A percentile compares a stretch with the other conserved stretches of the same genome.
These are phyloP conservation scores for Penicillium alfredii DNA, from an alignment of 495 filamentous ascomycete genomes.

Conservation along the genomic window DNA sequence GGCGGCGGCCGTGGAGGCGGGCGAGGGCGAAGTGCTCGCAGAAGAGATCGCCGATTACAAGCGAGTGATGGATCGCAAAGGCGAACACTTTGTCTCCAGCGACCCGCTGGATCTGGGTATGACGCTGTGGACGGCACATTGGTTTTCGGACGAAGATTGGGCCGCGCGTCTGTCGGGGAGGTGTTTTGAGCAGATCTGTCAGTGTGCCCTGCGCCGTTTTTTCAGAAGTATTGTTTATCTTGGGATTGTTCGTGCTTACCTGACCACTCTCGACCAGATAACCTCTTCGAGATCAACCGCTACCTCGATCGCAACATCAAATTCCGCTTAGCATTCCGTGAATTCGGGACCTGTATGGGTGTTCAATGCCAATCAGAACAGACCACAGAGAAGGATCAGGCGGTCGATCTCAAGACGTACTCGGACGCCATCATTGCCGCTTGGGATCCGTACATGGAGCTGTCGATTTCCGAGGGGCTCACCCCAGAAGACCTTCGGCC, in stretches of 20 bases:
- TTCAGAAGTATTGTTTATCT: background rate
- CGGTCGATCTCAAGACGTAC: conserved; percentile 33
- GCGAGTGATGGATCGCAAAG: conserved; percentile 47
- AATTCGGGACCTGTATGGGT: conserved; percentile 57
- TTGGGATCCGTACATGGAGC: conserved; percentile 48
- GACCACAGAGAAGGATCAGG: conserved; percentile 34
- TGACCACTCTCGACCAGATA: conserved; percentile 20
- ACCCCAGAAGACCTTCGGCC: conserved; percentile 48
- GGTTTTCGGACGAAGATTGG: conserved; percentile 51
- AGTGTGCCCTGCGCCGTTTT: conserved; percentile 1
- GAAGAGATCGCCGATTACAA: conserved; percentile 55
- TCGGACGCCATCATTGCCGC: conserved; percentile 43
- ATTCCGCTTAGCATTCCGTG: conserved; percentile 54
- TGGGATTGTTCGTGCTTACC: background rate
- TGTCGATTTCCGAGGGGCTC: conserved; percentile 20
- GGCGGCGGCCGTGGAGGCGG: conserved; percentile 29
- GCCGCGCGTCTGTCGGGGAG: conserved; percentile 36
- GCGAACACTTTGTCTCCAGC: conserved; percentile 42
- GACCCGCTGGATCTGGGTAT: conserved; percentile 61
- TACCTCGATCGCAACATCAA: conserved; percentile 36
- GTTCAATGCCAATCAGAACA: conserved; percentile 45
- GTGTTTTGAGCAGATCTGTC: conserved; percentile 45
- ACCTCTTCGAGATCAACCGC: conserved; percentile 36
- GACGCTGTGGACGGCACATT: conserved; percentile 59
- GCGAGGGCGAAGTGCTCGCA: conserved; percentile 28